Percentiles rank a stretch among this genome's conserved stretches.
These are phyloP conservation scores for Myotisia sp. DNA, from an alignment of 2,329 filamentous ascomycete species.

Conservation along the genomic window DNA sequence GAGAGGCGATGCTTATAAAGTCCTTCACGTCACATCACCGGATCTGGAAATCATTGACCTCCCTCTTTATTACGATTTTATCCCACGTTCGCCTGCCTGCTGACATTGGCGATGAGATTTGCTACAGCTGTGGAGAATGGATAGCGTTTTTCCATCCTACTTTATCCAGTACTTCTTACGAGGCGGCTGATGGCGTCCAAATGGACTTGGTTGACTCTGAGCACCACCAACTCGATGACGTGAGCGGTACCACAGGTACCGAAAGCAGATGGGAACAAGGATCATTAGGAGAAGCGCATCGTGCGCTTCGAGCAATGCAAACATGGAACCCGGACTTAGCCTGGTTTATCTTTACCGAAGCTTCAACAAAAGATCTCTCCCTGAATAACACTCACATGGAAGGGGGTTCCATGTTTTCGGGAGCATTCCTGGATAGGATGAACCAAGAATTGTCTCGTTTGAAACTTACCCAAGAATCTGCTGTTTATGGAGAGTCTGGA, in stretches of 20 bases:
- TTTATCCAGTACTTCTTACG: slow-evolving; percentile 14
- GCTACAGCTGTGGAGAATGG: slow-evolving; percentile 25
- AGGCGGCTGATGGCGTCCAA: not conserved
- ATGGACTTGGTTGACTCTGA: not conserved
- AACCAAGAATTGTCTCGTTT: not conserved
- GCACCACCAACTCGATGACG: slow-evolving; percentile 6
- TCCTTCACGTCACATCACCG: slow-evolving; percentile 27
- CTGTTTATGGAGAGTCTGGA: too few species aligned
- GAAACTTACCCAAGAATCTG: too few species aligned
- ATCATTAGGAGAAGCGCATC: slow-evolving; percentile 15
- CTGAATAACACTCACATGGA: too few species aligned
- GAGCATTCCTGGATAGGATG: not conserved
- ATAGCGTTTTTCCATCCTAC: slow-evolving; percentile 23
- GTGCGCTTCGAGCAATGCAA: slow-evolving; percentile 27
- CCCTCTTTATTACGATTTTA: slow-evolving; percentile 28
- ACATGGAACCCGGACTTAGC: slow-evolving; percentile 29
- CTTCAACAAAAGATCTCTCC: not conserved
- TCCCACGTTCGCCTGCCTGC: slow-evolving; percentile 26
- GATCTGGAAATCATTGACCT: slow-evolving; percentile 25
- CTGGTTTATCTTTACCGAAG: slow-evolving; percentile 27
- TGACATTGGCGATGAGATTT: slow-evolving; percentile 28
- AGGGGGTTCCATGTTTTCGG: too few species aligned
- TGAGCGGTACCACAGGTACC: slow-evolving; percentile 16
- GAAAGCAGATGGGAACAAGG: slow-evolving; percentile 15
- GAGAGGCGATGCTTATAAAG: slow-evolving; percentile 14